Evolutionary conservation across 169 alveolate genomes (phyloP), one percentile per base, ranked within the genome.

Genomic region (Miamiensis avidus): DNA sequence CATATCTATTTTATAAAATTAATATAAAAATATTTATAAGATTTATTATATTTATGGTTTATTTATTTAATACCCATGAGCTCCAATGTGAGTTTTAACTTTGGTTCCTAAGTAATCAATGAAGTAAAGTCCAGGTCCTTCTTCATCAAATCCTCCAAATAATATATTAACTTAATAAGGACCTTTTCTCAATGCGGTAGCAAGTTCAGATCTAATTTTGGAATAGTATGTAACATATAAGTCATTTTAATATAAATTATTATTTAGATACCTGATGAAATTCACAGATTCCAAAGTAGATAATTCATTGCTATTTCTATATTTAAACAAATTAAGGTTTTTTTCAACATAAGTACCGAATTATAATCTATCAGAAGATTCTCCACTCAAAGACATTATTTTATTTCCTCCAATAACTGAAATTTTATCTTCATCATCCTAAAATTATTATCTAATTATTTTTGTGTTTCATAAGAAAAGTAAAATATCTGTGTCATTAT

Each of bases 81-180:
- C 96, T 72, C 95, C 96, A 86, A 89, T 91, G 31, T 89, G 83
- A 31, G 89, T 87, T 84, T 91, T 91, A 34, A 86, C 86, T 31
- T 89, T 75, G 30, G 95, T 88, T 16, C 96, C 96, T 49, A 93
- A 85, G 82, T 93, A 93, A 83, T 93, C 96, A 81, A 93, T 76
- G 94, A 95, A 91, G 88, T 83, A 93, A 34, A 93, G 87, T 81
- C 84, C 88, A 0, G 96, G 93, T 32, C 93, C 93, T 73, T 83
- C 90, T n/a, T 16, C 6, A 65, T 88, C 90, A 65, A 89, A 94
- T 4, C 96, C 96, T 34, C 93, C 96, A 15, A 93, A 77, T 74
- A 93, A 74, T 0, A 78, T 77, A 88, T 91, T 91, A 29, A 91
- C 91, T 65, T 88, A 82, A 87, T 79, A 88, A 29, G 96, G 96